Evolutionary conservation across 257 asterid species (phyloP).

Genomic region (Fraxinus anomala): DNA sequence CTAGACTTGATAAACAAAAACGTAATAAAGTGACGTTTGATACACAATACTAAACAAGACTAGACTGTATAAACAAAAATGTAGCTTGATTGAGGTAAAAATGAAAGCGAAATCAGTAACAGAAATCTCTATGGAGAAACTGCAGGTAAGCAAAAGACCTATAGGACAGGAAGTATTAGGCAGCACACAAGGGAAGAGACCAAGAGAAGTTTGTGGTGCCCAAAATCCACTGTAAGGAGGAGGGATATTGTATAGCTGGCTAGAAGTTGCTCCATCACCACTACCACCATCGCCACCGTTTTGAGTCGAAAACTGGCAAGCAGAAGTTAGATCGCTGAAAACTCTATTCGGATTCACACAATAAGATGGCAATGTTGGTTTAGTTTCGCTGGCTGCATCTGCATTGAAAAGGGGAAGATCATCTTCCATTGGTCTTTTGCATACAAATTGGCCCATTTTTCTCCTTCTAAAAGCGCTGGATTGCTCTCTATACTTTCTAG

Average conservation of each 20-base stretch:
- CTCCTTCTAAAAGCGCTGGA: constrained; percentile 68
- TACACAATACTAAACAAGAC: too few relatives aligned
- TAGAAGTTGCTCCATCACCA: constrained; percentile 22
- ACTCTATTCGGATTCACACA: neutral
- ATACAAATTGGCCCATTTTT: constrained; percentile 65
- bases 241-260: constrained; percentile 12
- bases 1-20: too few relatives aligned
- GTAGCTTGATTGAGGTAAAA: neutral
- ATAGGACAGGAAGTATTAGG: neutral
- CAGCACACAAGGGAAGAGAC: constrained; percentile 47
- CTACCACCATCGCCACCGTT: neutral
- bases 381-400: constrained; percentile 13
- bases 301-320: neutral
- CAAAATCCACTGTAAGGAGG: constrained; percentile 34
- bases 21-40: too few relatives aligned
- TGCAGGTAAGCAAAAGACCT: neutral
- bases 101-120: neutral
- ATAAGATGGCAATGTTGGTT: constrained; percentile 12
- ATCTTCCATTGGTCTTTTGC: constrained; percentile 32
- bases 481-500: constrained; percentile 79
- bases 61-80: too few relatives aligned
- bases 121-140: neutral
- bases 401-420: constrained; percentile 14
- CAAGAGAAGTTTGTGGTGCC: constrained; percentile 44
- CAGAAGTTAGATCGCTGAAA: neutral